phyloP scores from a whole-genome alignment of 2,329 filamentous ascomycete genomes.

The Cladophialophora yegresii region DNA sequence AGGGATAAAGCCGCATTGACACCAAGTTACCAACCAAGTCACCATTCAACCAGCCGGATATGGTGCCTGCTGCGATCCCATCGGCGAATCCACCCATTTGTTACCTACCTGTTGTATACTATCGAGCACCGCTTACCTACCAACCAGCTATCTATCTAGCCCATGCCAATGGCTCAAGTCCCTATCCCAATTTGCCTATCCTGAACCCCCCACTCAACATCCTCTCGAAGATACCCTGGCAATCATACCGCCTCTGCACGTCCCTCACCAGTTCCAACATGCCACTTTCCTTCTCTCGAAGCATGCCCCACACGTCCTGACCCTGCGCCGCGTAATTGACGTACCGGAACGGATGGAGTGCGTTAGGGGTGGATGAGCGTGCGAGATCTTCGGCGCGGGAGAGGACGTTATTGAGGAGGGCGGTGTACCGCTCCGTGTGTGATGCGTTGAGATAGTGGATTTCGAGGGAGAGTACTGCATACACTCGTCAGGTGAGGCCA shows the following conservation, averaged over 20 bases:
- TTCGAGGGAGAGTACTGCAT: constrained; percentile 5
- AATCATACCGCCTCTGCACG: background rate
- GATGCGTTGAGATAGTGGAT: background rate
- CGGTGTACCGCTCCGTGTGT: background rate
- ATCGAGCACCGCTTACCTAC: too few species aligned
- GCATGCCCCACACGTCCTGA: background rate
- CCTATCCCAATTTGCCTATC: background rate
- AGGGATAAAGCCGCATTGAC: too few species aligned
- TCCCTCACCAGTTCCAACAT: background rate
- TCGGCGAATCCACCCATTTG: too few species aligned
- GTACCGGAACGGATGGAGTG: background rate
- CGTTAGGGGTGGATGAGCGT: background rate
- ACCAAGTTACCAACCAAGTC: too few species aligned
- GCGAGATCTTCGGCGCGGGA: background rate
- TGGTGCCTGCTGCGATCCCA: too few species aligned
- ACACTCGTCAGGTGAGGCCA: background rate
- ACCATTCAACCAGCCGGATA: too few species aligned
- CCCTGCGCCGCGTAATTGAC: background rate
- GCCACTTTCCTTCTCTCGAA: background rate
- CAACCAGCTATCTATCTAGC: too few species aligned
- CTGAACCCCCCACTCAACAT: background rate
- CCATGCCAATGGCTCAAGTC: background rate
- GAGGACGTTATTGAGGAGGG: background rate
- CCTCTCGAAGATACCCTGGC: background rate
- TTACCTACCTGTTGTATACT: too few species aligned